A percentile compares a stretch with the other conserved stretches of the same genome.
Evolutionary conservation across 2,329 filamentous ascomycete species (phyloP).

Genomic region (Colletotrichum musae): DNA sequence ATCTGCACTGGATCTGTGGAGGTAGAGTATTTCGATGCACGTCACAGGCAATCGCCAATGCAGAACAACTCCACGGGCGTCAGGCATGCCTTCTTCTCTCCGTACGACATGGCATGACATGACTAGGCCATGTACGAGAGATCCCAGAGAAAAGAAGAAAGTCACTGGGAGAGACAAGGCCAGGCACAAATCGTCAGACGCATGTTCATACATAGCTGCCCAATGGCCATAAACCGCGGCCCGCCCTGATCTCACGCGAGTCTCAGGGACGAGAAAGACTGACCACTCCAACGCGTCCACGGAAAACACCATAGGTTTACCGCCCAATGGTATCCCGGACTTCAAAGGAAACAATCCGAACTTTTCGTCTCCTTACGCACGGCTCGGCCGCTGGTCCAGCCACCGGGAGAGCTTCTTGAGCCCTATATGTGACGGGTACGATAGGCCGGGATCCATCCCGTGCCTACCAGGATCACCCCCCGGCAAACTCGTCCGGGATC

Average conservation of each 20-base stretch:
- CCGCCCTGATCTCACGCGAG: background rate
- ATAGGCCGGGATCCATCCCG: conserved; percentile 30
- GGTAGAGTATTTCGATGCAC: background rate
- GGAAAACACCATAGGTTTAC: background rate
- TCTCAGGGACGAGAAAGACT: conserved; percentile 6
- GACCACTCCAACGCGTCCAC: conserved; percentile 2
- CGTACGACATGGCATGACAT: background rate
- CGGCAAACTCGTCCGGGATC: conserved; percentile 24
- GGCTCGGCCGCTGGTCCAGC: conserved; percentile 23
- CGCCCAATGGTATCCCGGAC: conserved; percentile 7
- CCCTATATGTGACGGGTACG: background rate
- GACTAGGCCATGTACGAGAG: background rate
- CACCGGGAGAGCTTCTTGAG: conserved; percentile 9
- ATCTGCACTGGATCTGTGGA: background rate
- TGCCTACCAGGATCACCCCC: background rate
- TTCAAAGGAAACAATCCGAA: conserved; percentile 13
- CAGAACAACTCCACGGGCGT: conserved; percentile 2
- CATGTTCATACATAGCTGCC: background rate
- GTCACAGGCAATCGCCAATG: conserved; percentile 11
- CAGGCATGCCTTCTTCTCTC: conserved; percentile 1
- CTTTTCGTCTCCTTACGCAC: conserved; percentile 6
- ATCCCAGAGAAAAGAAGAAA: background rate
- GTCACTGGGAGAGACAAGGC: conserved; percentile 7
- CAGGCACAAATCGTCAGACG: background rate
- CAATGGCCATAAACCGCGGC: conserved; percentile 11